Evolutionary conservation across 345 rosid genomes (phyloP), one percentile per base, ranked within the genome.

Genomic region (Limnanthes douglasii): DNA sequence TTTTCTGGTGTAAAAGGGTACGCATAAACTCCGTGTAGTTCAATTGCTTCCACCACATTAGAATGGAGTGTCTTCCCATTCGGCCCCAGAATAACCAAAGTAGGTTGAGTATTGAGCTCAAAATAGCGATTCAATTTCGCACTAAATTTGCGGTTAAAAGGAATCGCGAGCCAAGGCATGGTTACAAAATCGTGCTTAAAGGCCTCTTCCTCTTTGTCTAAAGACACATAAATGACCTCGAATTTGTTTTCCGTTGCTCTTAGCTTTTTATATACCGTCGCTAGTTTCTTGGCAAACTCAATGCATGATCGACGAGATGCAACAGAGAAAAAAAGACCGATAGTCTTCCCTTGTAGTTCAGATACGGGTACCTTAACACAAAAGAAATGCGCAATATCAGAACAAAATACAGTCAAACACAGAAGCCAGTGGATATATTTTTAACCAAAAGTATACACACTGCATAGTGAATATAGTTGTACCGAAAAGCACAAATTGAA

Each of bases 121-220:
- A 86, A 82, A 39, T 71, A 75, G 11, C 64, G 45, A 18, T 50
- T 37, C 41, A 86, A 48, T 54, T 61, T 75, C 12, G 53, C 50
- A 3, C 68, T 19, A 46, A 50, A 62, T 48, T 53, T 45, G 65
- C 75, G 81, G 18, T 42, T 41, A 34, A 62, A 70, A 5, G 93
- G 94, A 48, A 65, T 44, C n/a, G 80, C 76, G 36, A 75, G 46
- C 92, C 92, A 75, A 18, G 88, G 88, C 55, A 59, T 57, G 49
- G 51, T 45, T 42, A 50, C 65, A 23, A 78, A 53, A 43, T 59
- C 52, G 44, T 63, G 43, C 37, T 56, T 65, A 59, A 61, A 78
- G 31, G 72, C 32, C 17, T 67, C 68, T 30, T 78, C 82, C n/a
- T 61, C 65, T 17, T 49, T 45, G 24, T 73, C 88, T 12, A 75